Evolutionary conservation across 371 early-diverging fungal species (phyloP), one percentile per base, ranked within the genome.

Genomic region (Mortierella sp.): DNA sequence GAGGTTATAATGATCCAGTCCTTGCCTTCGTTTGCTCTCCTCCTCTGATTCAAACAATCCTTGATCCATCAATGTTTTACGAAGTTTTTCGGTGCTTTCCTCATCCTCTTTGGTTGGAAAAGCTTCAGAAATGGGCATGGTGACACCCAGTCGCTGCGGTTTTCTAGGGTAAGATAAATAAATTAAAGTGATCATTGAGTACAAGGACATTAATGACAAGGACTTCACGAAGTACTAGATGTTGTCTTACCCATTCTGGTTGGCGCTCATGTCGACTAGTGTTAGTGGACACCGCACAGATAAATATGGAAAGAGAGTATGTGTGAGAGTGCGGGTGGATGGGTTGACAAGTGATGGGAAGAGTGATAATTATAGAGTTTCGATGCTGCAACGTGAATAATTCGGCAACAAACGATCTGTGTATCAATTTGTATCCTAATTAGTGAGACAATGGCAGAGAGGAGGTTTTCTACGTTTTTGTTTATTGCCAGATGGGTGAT

Each of bases 31-130:
- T 45, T 79, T 84, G 28, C 87, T 83, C 64, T 94, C 94, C 66
- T 93, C 89, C 49, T 93, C 93, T 62, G 87, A 87, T 76, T 95
- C 97, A 84, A 93, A 97, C 68, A 95, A 88, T 24, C 91, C 93
- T 67, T 89, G 87, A 22, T 86, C 86, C 49, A 87, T 86, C 57
- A 97, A 83, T 0, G 93, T 88, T 54, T 88, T 83, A 1, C 93
- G 78, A 16, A 97, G 87, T 24, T 84, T 77, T 14, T 87, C 88
- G 5, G 95, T 92, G 57, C 90, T 77, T 28, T 86, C 86, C 28
- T 89, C 65, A 55, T 97, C 97, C 43, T 86, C 84, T 20, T 77
- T 83, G 12, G 87, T 88, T 35, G 94, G 88, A 12, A 35, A 52
- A 28, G 83, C 87, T 24, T 68, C 66, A 37, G 89, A 88, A 58